Evolutionary conservation across 306 rosid species (phyloP).

Genomic region (Vigna angularis): DNA sequence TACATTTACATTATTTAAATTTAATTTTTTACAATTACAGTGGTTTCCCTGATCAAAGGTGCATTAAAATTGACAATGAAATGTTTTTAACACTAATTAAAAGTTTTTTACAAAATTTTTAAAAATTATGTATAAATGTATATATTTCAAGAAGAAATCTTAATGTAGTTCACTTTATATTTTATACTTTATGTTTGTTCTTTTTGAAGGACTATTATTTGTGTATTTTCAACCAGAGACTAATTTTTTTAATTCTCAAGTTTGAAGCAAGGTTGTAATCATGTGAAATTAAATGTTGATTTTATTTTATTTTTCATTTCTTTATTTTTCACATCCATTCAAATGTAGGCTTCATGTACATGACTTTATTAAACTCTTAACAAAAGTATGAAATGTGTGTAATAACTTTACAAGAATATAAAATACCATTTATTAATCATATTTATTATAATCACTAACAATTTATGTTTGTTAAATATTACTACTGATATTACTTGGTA

Average conservation of each 20-base stretch:
- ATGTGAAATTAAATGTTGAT: not conserved
- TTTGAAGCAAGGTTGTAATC: not conserved
- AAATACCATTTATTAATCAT: not conserved
- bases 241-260: not conserved
- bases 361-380: not conserved
- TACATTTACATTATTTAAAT: too few species aligned
- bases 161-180: too few species aligned
- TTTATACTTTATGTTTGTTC: not conserved
- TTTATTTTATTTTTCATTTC: slow-evolving; percentile 3
- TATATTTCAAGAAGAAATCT: too few species aligned
- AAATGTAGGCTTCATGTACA: not conserved
- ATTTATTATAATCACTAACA: not conserved
- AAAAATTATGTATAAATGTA: too few species aligned
- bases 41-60: too few species aligned
- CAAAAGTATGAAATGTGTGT: slow-evolving; percentile 6
- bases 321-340: slow-evolving; percentile 7
- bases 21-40: too few species aligned
- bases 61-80: too few species aligned
- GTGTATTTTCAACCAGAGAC: not conserved
- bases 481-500: not conserved
- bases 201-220: not conserved
- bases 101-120: too few species aligned
- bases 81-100: too few species aligned
- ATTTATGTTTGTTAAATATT: not conserved
- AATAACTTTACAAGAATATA: not conserved